Percentiles rank a stretch among this genome's conserved stretches.
These are phyloP conservation scores for Cladosporium cucumerinum DNA, from an alignment of 2,329 filamentous ascomycete genomes.

Conservation along the genomic window DNA sequence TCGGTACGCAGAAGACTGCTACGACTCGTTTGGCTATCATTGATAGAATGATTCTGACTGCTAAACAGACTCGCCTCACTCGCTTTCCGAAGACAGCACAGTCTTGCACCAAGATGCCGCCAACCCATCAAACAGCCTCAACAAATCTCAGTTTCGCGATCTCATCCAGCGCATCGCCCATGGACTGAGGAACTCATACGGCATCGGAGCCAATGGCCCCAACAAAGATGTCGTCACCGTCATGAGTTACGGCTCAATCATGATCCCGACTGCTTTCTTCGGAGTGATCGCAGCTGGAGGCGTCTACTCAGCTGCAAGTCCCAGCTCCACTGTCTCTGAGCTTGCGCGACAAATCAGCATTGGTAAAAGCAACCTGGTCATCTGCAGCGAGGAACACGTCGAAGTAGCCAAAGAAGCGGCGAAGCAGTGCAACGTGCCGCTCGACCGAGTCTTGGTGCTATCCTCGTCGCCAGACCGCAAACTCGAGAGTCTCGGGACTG, in stretches of 20 bases:
- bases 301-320: constrained; percentile 55
- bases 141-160: constrained; percentile 48
- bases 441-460: constrained; percentile 51
- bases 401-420: constrained; percentile 49
- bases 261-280: constrained; percentile 54
- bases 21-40: constrained; percentile 23
- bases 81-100: constrained; percentile 45
- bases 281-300: constrained; percentile 58
- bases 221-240: constrained; percentile 55
- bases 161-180: constrained; percentile 54
- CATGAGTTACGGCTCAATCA: constrained; percentile 55
- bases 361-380: constrained; percentile 42
- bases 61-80: constrained; percentile 26
- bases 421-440: constrained; percentile 46
- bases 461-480: constrained; percentile 37
- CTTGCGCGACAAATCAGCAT: constrained; percentile 48
- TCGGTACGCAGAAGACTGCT: constrained; percentile 30
- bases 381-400: constrained; percentile 50
- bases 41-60: not conserved
- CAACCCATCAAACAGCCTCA: constrained; percentile 53
- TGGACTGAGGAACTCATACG: constrained; percentile 53
- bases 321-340: constrained; percentile 50
- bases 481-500: constrained; percentile 36
- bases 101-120: constrained; percentile 57
- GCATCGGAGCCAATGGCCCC: constrained; percentile 49